These are phyloP conservation scores for Moricandia moricandioides DNA, from an alignment of 345 rosid species.

Conservation along the genomic window DNA sequence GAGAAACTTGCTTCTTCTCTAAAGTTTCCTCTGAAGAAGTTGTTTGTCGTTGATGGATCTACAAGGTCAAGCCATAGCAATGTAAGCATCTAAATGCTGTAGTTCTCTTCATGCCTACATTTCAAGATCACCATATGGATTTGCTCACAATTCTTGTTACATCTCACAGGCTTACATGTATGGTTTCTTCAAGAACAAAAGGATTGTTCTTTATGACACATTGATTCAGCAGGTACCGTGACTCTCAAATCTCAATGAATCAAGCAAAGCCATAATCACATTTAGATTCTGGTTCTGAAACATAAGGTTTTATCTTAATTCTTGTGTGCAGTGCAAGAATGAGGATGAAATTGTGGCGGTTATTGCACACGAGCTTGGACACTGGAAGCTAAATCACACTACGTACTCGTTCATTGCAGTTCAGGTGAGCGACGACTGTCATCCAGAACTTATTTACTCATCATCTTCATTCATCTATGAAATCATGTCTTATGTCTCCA, in stretches of 20 bases:
- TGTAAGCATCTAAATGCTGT: constrained; percentile 50
- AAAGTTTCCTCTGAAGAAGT: constrained; percentile 86
- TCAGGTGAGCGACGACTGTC: constrained; percentile 53
- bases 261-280: not conserved
- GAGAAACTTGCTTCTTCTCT: constrained; percentile 90
- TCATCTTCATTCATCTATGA: not conserved
- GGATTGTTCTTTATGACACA: constrained; percentile 96
- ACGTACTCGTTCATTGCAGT: constrained; percentile 86
- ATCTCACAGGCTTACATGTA: constrained; percentile 92
- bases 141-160: constrained; percentile 5
- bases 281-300: not conserved
- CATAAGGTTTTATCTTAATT: not conserved
- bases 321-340: constrained; percentile 70
- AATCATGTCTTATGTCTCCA: not conserved
- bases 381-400: constrained; percentile 98
- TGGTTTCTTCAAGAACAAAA: constrained; percentile 97
- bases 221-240: constrained; percentile 87
- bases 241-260: not conserved
- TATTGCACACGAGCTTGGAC: constrained; percentile 97
- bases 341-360: constrained; percentile 96
- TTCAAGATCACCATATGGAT: constrained; percentile 1
- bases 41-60: constrained; percentile 98
- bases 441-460: not conserved
- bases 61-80: constrained; percentile 99
- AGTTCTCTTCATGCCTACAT: constrained; percentile 9